These are phyloP conservation scores for Discostella stelligera DNA, from an alignment of 352 stramenopile species.

Conservation along the genomic window DNA sequence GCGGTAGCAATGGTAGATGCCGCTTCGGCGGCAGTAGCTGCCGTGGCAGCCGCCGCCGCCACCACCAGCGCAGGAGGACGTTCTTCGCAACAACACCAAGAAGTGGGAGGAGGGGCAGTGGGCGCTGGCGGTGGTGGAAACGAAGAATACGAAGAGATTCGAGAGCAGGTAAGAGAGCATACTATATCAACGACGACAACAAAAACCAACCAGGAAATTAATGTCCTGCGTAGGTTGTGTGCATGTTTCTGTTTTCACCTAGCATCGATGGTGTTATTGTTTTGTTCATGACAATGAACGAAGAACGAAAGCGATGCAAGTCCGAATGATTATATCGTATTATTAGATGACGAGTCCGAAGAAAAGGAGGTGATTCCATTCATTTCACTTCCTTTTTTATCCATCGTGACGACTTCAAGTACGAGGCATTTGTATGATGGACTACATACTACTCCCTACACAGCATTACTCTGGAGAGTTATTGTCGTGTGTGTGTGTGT, in stretches of 20 bases:
- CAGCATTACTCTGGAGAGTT: too few relatives aligned
- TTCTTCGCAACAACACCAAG: background rate
- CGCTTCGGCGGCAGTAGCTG: background rate
- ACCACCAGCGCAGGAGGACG: background rate
- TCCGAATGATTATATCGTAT: slow-evolving; percentile 24
- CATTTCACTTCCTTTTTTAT: slow-evolving; percentile 6
- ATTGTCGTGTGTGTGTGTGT: too few relatives aligned
- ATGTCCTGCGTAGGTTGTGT: background rate
- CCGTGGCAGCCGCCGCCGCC: background rate
- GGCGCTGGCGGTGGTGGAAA: slow-evolving; percentile 18
- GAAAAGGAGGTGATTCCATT: slow-evolving; percentile 5
- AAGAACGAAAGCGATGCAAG: background rate
- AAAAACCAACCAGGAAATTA: too few relatives aligned
- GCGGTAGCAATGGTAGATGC: background rate
- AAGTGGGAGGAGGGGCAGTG: background rate
- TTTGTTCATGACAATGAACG: too few relatives aligned
- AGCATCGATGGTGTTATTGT: background rate
- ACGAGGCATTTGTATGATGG: slow-evolving; percentile 31
- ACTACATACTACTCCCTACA: too few relatives aligned
- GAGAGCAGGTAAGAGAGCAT: slow-evolving; percentile 64
- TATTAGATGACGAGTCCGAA: slow-evolving; percentile 25
- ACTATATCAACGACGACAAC: too few relatives aligned
- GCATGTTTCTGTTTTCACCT: background rate
- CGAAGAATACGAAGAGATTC: slow-evolving; percentile 80
- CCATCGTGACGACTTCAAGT: slow-evolving; percentile 23